These are phyloP conservation scores for Mariannaea sp. DNA, from an alignment of 2,329 filamentous ascomycete genomes.

Conservation along the genomic window DNA sequence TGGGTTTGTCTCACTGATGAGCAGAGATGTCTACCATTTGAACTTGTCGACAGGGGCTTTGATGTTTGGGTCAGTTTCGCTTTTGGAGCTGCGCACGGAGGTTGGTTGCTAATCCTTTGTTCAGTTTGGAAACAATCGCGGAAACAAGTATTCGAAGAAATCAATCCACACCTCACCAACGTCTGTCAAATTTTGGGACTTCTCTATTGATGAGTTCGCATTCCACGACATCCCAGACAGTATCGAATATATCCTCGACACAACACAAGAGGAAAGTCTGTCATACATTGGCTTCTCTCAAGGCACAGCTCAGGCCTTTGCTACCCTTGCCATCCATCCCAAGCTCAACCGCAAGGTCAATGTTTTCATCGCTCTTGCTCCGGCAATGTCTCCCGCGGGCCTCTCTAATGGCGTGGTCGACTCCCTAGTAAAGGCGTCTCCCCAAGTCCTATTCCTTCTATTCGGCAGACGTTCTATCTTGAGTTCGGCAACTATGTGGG, in stretches of 20 bases:
- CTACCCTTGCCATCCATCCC: constrained; percentile 88
- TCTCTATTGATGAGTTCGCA: constrained; percentile 97
- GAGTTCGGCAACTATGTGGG: constrained; percentile 95
- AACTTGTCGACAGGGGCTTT: constrained; percentile 86
- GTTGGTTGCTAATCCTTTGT: constrained; percentile 32
- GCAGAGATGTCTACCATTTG: constrained; percentile 84
- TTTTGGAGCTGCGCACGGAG: not conserved
- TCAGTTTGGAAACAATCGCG: constrained; percentile 91
- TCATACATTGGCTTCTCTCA: constrained; percentile 98
- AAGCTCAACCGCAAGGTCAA: constrained; percentile 91
- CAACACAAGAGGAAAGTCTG: constrained; percentile 79
- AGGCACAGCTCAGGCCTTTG: constrained; percentile 95
- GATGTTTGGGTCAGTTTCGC: constrained; percentile 80
- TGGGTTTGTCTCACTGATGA: constrained; percentile 93
- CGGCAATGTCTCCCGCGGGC: constrained; percentile 94
- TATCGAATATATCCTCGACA: constrained; percentile 87
- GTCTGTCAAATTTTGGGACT: constrained; percentile 87
- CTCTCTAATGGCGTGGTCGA: constrained; percentile 90
- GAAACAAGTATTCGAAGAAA: constrained; percentile 99
- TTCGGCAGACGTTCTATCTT: constrained; percentile 92
- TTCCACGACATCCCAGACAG: constrained; percentile 97
- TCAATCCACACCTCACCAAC: constrained; percentile 76
- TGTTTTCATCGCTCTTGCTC: constrained; percentile 93
- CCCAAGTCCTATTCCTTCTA: constrained; percentile 87
- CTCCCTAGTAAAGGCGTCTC: constrained; percentile 90